Evolutionary conservation across 805 yeast species (phyloP).

Genomic region (Metschnikowia matae): DNA sequence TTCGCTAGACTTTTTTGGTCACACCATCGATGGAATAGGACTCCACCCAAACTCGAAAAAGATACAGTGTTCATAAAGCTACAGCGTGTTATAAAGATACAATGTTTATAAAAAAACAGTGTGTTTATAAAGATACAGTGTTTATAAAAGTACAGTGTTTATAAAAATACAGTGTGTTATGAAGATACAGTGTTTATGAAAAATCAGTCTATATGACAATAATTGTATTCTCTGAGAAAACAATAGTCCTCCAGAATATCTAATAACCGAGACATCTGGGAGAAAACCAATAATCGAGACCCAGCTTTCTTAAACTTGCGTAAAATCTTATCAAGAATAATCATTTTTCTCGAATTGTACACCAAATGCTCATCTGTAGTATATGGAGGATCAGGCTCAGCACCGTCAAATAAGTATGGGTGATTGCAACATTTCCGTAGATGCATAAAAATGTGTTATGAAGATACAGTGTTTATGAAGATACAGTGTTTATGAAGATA

Average conservation of each 20-base stretch:
- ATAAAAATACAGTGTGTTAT: too few relatives aligned
- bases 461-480: too few relatives aligned
- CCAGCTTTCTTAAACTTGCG: slow-evolving; percentile 70
- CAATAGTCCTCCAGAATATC: slow-evolving; percentile 94
- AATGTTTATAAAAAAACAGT: too few relatives aligned
- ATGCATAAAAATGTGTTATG: slow-evolving; percentile 97
- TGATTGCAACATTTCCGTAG: slow-evolving; percentile 95
- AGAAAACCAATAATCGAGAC: slow-evolving; percentile 84
- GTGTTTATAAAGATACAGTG: too few relatives aligned
- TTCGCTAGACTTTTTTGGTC: too few relatives aligned
- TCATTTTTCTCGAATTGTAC: slow-evolving; percentile 87
- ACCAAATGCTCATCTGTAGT: slow-evolving; percentile 94
- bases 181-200: too few relatives aligned
- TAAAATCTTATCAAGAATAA: slow-evolving; percentile 77
- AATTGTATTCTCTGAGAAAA: slow-evolving; percentile 73
- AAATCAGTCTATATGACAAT: slow-evolving; percentile 90
- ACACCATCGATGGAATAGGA: too few relatives aligned
- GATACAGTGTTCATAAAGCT: too few relatives aligned
- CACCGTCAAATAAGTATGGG: slow-evolving; percentile 97
- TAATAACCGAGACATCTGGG: slow-evolving; percentile 87
- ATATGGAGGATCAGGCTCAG: slow-evolving; percentile 97
- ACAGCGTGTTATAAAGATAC: too few relatives aligned
- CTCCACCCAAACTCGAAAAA: too few relatives aligned
- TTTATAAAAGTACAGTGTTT: too few relatives aligned
- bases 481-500: too few relatives aligned